Evolutionary conservation across 441 rosid genomes (phyloP).

Genomic region (Daphne laureola): DNA sequence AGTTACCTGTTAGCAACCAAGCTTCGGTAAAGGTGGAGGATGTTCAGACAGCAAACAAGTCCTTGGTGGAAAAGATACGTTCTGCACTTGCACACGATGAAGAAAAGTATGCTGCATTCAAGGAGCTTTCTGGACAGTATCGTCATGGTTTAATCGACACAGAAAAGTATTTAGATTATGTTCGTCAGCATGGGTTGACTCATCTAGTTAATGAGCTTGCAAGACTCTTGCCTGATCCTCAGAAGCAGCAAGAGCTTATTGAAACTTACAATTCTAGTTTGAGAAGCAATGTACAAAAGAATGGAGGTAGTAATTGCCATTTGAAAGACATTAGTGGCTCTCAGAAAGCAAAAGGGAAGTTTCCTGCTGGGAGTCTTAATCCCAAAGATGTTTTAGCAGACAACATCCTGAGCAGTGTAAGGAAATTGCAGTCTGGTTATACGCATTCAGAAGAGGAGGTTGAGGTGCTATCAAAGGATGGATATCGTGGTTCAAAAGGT

Average conservation of each 20-base stretch:
- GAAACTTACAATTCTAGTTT: constrained; percentile 49
- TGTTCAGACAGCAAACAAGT: constrained; percentile 72
- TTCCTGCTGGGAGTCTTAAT: constrained; percentile 21
- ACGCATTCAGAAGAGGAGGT: constrained; percentile 35
- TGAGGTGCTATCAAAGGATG: constrained; percentile 52
- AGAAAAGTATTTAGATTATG: constrained; percentile 53
- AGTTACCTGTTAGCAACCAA: constrained; percentile 28
- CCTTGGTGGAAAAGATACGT: constrained; percentile 76
- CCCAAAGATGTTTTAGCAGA: constrained; percentile 44
- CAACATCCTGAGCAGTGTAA: constrained; percentile 44
- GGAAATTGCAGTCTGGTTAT: constrained; percentile 45
- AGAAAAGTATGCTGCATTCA: constrained; percentile 60
- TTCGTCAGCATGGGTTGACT: constrained; percentile 52
- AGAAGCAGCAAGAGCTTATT: constrained; percentile 79
- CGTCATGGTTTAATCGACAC: constrained; percentile 73
- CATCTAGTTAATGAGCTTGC: constrained; percentile 82
- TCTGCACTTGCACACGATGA: constrained; percentile 61
- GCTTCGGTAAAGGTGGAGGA: constrained; percentile 31
- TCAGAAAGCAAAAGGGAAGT: constrained; percentile 55
- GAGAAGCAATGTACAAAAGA: constrained; percentile 28
- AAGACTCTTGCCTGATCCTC: constrained; percentile 73
- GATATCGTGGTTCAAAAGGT: constrained; percentile 48
- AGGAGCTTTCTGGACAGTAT: constrained; percentile 68
- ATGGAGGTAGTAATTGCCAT: constrained; percentile 22
- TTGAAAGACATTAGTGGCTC: constrained; percentile 26